Base-by-base conservation (phyloP, 139 green algal species). In the Nannochloris sp. region DNA sequence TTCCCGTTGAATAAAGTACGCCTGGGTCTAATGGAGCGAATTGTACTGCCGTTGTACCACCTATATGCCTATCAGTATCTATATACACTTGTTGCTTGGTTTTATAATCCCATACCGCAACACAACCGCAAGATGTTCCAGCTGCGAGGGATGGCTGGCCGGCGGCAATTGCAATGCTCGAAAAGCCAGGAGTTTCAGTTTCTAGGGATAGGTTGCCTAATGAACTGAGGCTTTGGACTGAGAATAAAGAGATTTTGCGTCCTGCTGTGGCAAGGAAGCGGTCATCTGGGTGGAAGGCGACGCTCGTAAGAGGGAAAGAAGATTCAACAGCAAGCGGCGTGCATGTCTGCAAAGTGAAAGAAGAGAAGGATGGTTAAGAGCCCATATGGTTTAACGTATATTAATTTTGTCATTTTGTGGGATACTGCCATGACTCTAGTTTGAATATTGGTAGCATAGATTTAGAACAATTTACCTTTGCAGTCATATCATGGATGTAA, bases 281-380 rank as follows among this genome's bases (percentile, higher is more conserved):
- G 64, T 77, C 70, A 6, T 73, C 64, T n/a, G 62, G 64, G 30
- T 72, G 63, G 54, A 38, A 70, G 14, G 57, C 38, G 23, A 77
- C 44, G 38, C n/a, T 45, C 61, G 35, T 35, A 27, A 4, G 9
- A 24, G 24, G 45, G 4, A 1, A 6, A 30, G 29, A 31, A 55
- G 46, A 44, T 25, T 29, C 37, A 19, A 61, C 14, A 24, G 23
- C 30, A 34, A 38, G 37, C 0, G 37, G n/a, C n/a, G 31, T 54
- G 48, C 6, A 12, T 24, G 39, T 12, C 32, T 24, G 27, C 8
- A 39, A 68, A 54, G 39, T 32, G 25, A 24, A 29, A 33, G 4
- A 42, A 31, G 31, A 2, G 30, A 1, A 53, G 24, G 10, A 6
- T 10, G 9, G 48, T 59, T 12, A 59, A 12, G 9, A 59, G 48